Conservation (phyloP, 257 asterid species). For the Lavandula angustifolia region DNA sequence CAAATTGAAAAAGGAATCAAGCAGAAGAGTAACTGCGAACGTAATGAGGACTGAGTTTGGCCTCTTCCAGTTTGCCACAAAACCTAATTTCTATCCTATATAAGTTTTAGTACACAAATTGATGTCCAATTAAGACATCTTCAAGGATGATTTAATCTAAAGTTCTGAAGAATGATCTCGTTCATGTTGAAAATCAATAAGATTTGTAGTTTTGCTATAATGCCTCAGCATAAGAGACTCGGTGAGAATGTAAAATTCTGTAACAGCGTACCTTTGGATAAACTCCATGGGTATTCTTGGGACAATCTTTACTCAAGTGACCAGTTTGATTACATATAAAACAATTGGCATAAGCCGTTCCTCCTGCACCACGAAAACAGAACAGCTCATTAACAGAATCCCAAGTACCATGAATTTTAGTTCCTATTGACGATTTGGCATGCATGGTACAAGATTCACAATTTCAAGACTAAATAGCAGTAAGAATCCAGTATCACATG, state of each 20-base stretch:
- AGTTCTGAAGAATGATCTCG: neutral
- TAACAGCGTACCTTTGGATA: slow-evolving; percentile 70
- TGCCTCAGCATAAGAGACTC: slow-evolving; percentile 12
- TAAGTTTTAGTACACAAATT: neutral
- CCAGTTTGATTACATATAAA: slow-evolving; percentile 90
- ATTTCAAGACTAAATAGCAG: neutral
- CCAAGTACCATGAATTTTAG: neutral
- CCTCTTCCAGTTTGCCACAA: neutral
- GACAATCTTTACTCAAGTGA: slow-evolving; percentile 93
- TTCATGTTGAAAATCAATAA: neutral
- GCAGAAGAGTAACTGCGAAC: neutral
- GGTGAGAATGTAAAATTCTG: neutral
- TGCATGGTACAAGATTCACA: neutral
- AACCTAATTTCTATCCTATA: neutral
- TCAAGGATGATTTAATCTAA: neutral
- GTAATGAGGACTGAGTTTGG: neutral
- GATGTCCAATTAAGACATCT: neutral
- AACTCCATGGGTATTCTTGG: slow-evolving; percentile 79
- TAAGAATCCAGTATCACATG: too few species aligned
- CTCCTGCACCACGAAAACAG: slow-evolving; percentile 62
- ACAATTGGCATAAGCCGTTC: slow-evolving; percentile 85
- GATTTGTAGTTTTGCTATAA: neutral
- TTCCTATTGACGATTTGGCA: neutral
- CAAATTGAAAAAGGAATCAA: neutral
- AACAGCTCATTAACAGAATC: neutral